Evolutionary conservation across 1,139 yeast genomes (phyloP), one percentile per base, ranked within the genome.

Genomic region (Hyphopichia burtonii): DNA sequence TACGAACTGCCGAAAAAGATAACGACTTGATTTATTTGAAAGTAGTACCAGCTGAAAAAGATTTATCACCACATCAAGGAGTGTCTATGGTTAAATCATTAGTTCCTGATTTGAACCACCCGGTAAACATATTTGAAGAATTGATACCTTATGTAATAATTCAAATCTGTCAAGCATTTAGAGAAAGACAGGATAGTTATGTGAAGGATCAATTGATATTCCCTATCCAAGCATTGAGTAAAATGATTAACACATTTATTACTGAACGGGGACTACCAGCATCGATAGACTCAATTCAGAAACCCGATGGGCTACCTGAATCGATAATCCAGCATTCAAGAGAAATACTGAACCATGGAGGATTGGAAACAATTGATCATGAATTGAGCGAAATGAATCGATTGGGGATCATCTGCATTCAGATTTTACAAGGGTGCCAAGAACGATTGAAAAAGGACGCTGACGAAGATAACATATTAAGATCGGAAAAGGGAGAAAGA

Each of bases 11-110:
- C 0, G 90, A 86, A 50, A 76, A 82, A 52, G 96, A 90, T 50
- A 90, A 90, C 56, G 93, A 88, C 54, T 68, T 89, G 53, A 82
- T 90, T 4, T 88, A 88, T 59, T 62, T 86, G 37, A 82, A 85
- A 48, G 63, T 70, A 1, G 82, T 89, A 0, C 95, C 96, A 0
- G 55, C 55, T 0, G 59, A 57, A 3, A 49, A 61, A 0, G 68
- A 71, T 2, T 54, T 83, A 4, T 67, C 80, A 1, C 56, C 67
- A 0, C 65, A 83, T 4, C 58, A 65, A 0, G 74, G 78, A 1
- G 82, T 80, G 0, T 59, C 76, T 7, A 78, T 86, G 73, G 88
- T 84, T 1, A 78, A 78, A 41, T 68, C 82, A 0, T 49, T 72
- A 6, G 52, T 64, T 1, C 72, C 78, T 0, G 20, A 31, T 10